Evolutionary conservation across 2,329 filamentous ascomycete species (phyloP), one percentile per base, ranked within the genome.

Genomic region (Epicoccum nigrum): DNA sequence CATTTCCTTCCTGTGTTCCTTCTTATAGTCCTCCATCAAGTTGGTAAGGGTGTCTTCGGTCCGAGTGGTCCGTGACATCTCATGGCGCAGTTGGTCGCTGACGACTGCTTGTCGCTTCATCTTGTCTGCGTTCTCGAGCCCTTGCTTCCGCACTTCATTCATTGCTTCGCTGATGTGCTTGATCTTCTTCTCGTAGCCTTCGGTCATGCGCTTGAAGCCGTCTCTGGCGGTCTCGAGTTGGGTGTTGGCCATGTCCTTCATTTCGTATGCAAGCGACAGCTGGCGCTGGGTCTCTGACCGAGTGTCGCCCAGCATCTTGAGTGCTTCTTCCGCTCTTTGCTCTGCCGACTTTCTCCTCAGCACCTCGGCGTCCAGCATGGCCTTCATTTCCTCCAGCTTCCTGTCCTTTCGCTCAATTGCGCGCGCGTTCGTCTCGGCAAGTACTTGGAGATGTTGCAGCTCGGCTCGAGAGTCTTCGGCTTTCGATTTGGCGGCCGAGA

Each of bases 381-480:
- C 78, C 62, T 86, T 85, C 52, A 91, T 71, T 35, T 86, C 83
- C 57, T 89, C 86, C 33, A 92, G 83, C 69, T 90, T 89, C 11
- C 89, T 82, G 65, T 92, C 88, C 65, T 89, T 89, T 50, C 88
- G 80, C 50, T 85, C 83, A 21, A 92, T 79, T 7, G 90, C 76
- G 12, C 86, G 84, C 69, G 87, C 87, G 60, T 88, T 89, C 46
- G 90, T 85, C 62, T 83, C 86, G 50, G 86, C 85, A 60, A 90
- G 86, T 44, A 90, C 79, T 54, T 89, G 77, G 7, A 85, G 80
- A 58, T 83, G 83, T 64, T 91, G 87, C 65, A 89, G 88, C 62
- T 91, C 87, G 39, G 80, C 81, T 25, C 85, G 76, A 60, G 87
- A 79, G 35, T 85, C 81, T 52, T 89, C 86, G 77, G 90, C 86